A percentile compares a stretch with the other conserved stretches of the same genome.
phyloP scores from a whole-genome alignment of 2,329 filamentous ascomycete species.

The Emmonsiellopsis sp. region DNA sequence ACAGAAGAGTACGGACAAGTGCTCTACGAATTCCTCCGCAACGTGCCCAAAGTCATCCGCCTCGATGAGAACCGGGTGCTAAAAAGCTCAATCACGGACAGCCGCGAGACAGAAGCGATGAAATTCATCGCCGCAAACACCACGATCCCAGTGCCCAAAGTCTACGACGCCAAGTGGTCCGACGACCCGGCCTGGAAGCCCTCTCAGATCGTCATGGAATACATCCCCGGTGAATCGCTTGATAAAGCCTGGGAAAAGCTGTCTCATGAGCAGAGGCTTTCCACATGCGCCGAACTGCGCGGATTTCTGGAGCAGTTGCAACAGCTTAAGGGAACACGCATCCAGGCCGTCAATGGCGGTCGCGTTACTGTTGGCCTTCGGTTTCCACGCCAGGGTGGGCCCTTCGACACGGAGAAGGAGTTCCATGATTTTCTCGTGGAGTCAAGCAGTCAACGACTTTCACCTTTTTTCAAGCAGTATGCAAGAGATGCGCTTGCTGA shows the following conservation, averaged over 20 bases:
- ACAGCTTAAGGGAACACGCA: background rate
- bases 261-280: slow-evolving; percentile 2
- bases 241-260: slow-evolving; percentile 6
- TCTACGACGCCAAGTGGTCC: background rate
- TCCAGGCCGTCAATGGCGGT: slow-evolving; percentile 2
- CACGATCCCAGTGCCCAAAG: background rate
- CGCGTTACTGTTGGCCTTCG: background rate
- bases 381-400: background rate
- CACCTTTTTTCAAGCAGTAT: background rate
- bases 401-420: slow-evolving; percentile 6
- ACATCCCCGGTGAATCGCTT: slow-evolving; percentile 5
- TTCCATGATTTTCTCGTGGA: slow-evolving; percentile 5
- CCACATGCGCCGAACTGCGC: slow-evolving; percentile 4
- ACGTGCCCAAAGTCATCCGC: background rate
- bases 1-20: no score
- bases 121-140: background rate
- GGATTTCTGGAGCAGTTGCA: slow-evolving; percentile 5
- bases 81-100: background rate
- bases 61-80: background rate
- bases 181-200: no score
- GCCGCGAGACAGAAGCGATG: background rate
- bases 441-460: background rate
- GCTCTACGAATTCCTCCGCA: no score
- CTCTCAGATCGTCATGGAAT: slow-evolving; percentile 1
- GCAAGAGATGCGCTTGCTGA: background rate